Evolutionary conservation across 352 stramenopile genomes (phyloP).

Genomic region (Pythium angustatum): DNA sequence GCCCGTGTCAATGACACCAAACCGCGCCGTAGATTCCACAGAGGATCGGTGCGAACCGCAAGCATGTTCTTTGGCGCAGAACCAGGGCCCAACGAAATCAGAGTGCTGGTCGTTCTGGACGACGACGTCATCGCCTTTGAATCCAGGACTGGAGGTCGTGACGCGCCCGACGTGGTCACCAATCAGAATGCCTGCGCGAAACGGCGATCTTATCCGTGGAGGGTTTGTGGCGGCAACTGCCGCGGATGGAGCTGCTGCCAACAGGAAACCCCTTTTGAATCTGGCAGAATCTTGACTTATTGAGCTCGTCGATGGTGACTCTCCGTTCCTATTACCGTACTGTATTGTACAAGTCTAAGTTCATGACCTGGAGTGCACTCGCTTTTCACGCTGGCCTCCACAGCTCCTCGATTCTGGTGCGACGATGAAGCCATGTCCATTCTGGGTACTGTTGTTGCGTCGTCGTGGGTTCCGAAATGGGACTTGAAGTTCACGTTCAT

Average conservation of each 20-base stretch:
- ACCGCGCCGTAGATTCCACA: too few relatives aligned
- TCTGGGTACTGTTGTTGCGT: background rate
- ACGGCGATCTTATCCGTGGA: conserved; percentile 11
- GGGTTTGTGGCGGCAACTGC: too few relatives aligned
- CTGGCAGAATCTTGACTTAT: background rate
- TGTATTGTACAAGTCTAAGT: background rate
- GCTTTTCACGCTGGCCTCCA: too few relatives aligned
- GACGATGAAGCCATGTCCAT: background rate
- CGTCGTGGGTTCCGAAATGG: background rate
- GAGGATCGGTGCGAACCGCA: conserved; percentile 11
- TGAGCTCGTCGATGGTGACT: too few relatives aligned
- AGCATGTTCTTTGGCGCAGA: conserved; percentile 27
- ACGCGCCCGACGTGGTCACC: conserved; percentile 15
- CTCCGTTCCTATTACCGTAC: background rate
- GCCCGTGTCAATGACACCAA: too few relatives aligned
- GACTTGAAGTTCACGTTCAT: background rate
- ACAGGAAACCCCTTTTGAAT: conserved; percentile 2
- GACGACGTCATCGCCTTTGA: background rate
- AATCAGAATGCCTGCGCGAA: background rate
- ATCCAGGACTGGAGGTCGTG: conserved; percentile 1
- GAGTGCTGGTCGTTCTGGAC: conserved; percentile 19
- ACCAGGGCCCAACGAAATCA: background rate
- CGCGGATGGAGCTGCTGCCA: background rate
- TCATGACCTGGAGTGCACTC: too few relatives aligned
- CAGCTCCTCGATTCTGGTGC: too few relatives aligned